Evolutionary conservation across 2,329 filamentous ascomycete species (phyloP).

Genomic region (Corynespora cassiicola): DNA sequence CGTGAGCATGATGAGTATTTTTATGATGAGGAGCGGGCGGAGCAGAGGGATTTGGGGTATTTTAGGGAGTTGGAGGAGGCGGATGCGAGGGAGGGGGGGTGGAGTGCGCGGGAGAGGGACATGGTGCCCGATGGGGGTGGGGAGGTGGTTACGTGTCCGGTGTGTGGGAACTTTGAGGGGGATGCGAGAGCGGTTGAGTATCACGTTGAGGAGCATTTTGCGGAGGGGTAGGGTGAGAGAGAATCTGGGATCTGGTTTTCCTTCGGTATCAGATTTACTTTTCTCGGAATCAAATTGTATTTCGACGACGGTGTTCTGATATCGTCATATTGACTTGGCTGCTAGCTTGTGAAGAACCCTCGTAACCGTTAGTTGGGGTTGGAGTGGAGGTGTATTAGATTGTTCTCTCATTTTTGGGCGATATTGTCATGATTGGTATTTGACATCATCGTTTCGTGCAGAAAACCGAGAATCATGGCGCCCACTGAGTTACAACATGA

Average conservation of each 20-base stretch:
- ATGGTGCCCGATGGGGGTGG: slow-evolving; percentile 32
- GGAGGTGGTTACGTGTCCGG: slow-evolving; percentile 60
- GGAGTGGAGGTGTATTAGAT: too few species aligned
- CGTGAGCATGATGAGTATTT: slow-evolving; percentile 38
- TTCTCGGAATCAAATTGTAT: not conserved
- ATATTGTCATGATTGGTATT: too few species aligned
- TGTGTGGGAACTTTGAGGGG: slow-evolving; percentile 71
- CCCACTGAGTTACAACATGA: too few species aligned
- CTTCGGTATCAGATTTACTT: not conserved
- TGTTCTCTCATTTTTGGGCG: too few species aligned
- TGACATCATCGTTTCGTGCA: too few species aligned
- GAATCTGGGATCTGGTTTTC: not conserved
- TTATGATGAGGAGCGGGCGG: slow-evolving; percentile 27
- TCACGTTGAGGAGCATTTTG: slow-evolving; percentile 69
- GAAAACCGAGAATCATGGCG: too few species aligned
- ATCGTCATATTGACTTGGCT: slow-evolving; percentile 1
- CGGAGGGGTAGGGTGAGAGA: slow-evolving; percentile 4
- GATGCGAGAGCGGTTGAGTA: slow-evolving; percentile 72
- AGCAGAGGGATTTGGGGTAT: slow-evolving; percentile 14
- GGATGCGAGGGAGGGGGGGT: slow-evolving; percentile 26
- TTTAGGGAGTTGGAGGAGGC: slow-evolving; percentile 35
- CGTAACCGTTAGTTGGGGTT: too few species aligned
- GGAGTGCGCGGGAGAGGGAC: slow-evolving; percentile 11
- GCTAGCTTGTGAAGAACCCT: not conserved
- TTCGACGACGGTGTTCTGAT: not conserved